Base-by-base conservation (phyloP, 306 rosid genomes). In the Citrullus colocynthis region DNA sequence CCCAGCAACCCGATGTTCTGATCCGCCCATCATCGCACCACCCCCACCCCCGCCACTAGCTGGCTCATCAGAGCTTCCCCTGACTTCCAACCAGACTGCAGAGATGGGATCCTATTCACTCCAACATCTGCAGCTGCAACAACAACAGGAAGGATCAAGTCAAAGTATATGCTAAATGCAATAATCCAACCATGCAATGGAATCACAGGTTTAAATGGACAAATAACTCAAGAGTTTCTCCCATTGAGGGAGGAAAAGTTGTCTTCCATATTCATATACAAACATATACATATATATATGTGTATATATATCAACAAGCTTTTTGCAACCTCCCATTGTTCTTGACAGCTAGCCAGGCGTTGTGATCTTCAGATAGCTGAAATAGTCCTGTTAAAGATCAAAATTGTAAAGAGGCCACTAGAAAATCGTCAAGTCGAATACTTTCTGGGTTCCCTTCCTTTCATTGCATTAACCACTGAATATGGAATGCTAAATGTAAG, bases 1-100 rank as follows among this genome's bases (percentile, higher is more conserved):
- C 57, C 87, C 93, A 17, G 66, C 85, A 36, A 65, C 55, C 36
- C 24, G 41, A 48, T 18, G 21, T 12, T 45, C 60, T 32, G 69
- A 77, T 48, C 74, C 16, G 8, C 36, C 69, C 17, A 34, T 3
- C 1, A 9, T 54, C 3, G 32, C 70, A 3, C 48, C 57, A 0
- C 42, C 59, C 8, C 70, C 59, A 5, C 69, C 78, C 3, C 39
- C 66, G 9, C 39, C 48, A 16, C 42, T n/a, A n/a, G 15, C 57
- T 61, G 28, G 42, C 55, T 30, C 57, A 65, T 6, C 67, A n/a
- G 70, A 76, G 51, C n/a, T 41, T 57, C 32, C 83, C 56, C 37
- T 24, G 6, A n/a, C 60, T 41, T 76, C 85, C 14, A 18, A 58
- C 59, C 81, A 75, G 12, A 64, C 62, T 72, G 82, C 77, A 41